Conservation (phyloP, 2,329 filamentous ascomycete genomes). For the Aureobasidium subglaciale region DNA sequence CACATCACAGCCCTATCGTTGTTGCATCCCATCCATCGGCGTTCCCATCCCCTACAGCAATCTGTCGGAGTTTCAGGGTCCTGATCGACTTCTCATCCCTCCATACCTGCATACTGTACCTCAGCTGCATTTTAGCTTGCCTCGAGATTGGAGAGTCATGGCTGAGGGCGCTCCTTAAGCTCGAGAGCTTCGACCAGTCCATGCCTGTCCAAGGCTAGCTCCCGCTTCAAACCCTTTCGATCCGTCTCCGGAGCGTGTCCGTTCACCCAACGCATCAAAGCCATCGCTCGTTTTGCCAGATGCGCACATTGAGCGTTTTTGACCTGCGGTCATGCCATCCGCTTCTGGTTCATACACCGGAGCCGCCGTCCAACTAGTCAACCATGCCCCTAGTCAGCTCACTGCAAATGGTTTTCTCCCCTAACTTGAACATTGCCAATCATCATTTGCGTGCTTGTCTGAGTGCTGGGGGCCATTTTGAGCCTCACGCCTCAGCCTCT, state of each 20-base stretch:
- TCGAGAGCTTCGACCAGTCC: too few species aligned
- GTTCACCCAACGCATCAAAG: neutral
- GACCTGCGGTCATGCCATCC: neutral
- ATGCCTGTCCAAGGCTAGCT: neutral
- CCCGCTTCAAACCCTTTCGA: neutral
- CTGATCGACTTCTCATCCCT: too few species aligned
- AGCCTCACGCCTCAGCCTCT: neutral
- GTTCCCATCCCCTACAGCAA: too few species aligned
- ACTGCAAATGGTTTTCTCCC: neutral
- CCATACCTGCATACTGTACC: too few species aligned
- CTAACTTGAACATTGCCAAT: conserved; percentile 4
- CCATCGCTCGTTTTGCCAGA: neutral
- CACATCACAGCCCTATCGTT: too few species aligned
- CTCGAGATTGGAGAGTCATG: too few species aligned
- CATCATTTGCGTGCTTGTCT: neutral
- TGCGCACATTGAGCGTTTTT: neutral
- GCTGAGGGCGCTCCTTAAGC: too few species aligned
- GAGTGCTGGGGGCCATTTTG: neutral
- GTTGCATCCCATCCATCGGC: too few species aligned
- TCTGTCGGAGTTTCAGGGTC: too few species aligned
- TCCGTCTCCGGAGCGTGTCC: neutral
- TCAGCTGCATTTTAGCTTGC: too few species aligned
- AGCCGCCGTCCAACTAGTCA: neutral
- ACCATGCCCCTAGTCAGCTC: neutral
- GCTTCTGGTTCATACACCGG: neutral